Conservation (phyloP, 1,139 yeast genomes). For the Arxiozyma bovina region DNA sequence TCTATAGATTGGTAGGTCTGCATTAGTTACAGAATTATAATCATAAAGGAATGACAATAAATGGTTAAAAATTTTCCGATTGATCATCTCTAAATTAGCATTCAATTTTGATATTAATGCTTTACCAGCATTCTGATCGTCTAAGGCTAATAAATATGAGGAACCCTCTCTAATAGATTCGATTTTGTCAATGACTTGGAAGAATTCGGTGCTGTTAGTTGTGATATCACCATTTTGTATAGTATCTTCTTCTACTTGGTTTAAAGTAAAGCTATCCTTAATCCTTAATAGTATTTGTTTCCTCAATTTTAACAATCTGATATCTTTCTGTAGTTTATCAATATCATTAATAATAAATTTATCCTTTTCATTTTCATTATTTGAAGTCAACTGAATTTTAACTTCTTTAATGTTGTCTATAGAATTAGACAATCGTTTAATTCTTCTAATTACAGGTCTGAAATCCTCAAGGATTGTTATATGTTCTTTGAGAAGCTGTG, state of each 20-base stretch:
- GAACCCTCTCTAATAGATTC: slow-evolving; percentile 60
- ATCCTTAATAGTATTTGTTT: slow-evolving; percentile 50
- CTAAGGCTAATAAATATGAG: slow-evolving; percentile 56
- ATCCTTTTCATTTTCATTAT: slow-evolving; percentile 2
- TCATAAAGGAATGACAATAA: slow-evolving; percentile 30
- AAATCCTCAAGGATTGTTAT: slow-evolving; percentile 51
- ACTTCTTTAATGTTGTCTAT: slow-evolving; percentile 40
- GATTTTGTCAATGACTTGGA: slow-evolving; percentile 50
- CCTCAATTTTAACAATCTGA: slow-evolving; percentile 39
- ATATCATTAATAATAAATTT: slow-evolving; percentile 8
- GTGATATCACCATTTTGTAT: slow-evolving; percentile 34
- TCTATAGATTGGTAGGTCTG: slow-evolving; percentile 18
- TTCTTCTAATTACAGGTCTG: slow-evolving; percentile 42
- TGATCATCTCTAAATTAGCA: slow-evolving; percentile 30
- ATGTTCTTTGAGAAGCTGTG: slow-evolving; percentile 60
- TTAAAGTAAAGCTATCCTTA: slow-evolving; percentile 56
- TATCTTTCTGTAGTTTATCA: slow-evolving; percentile 23
- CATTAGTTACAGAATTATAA: slow-evolving; percentile 13
- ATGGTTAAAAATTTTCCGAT: slow-evolving; percentile 31
- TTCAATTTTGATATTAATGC: slow-evolving; percentile 58
- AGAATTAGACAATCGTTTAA: slow-evolving; percentile 33
- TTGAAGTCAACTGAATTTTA: slow-evolving; percentile 28
- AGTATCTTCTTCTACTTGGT: slow-evolving; percentile 61
- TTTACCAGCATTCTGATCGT: slow-evolving; percentile 62
- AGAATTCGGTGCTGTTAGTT: slow-evolving; percentile 49